Percentiles rank a stretch among this genome's conserved stretches.
phyloP scores from a whole-genome alignment of 1,284 basidiomycete species.

The Volvariella volvacea region DNA sequence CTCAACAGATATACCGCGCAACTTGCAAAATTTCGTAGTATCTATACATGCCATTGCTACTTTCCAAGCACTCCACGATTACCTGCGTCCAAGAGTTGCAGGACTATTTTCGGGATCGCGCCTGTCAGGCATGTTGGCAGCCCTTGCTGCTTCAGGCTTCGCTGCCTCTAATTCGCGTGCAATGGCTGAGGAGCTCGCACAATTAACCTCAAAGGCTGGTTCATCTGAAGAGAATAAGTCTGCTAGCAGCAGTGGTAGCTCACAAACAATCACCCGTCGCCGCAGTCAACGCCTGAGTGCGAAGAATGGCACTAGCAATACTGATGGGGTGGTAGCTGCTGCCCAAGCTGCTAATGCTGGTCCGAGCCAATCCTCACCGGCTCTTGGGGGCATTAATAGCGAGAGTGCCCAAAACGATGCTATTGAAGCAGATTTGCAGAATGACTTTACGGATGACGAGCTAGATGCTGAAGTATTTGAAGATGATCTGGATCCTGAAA shows the following conservation, averaged over 20 bases:
- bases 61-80: slow-evolving; percentile 92
- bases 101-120: slow-evolving; percentile 65
- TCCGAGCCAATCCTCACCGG: slow-evolving; percentile 8
- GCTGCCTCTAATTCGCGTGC: slow-evolving; percentile 21
- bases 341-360: slow-evolving; percentile 14
- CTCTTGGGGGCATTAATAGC: slow-evolving; percentile 32
- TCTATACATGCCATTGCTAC: slow-evolving; percentile 97
- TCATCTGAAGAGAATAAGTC: slow-evolving; percentile 23
- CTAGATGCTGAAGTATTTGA: slow-evolving; percentile 78
- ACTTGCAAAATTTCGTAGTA: slow-evolving; percentile 83
- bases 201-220: slow-evolving; percentile 19
- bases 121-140: slow-evolving; percentile 86
- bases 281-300: slow-evolving; percentile 82
- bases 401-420: no score
- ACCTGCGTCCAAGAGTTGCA: slow-evolving; percentile 85
- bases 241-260: slow-evolving; percentile 16
- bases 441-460: slow-evolving; percentile 77
- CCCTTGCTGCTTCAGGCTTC: slow-evolving; percentile 77
- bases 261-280: slow-evolving; percentile 44
- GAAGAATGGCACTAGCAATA: slow-evolving; percentile 35
- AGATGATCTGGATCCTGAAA: slow-evolving; percentile 66
- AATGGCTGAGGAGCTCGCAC: slow-evolving; percentile 13
- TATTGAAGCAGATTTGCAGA: slow-evolving; percentile 57
- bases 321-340: slow-evolving; percentile 13
- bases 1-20: slow-evolving; percentile 80